Percentiles rank a stretch among this genome's conserved stretches.
Evolutionary conservation across 129 eudicot genomes (phyloP).

Genomic region (Flaveria linearis): DNA sequence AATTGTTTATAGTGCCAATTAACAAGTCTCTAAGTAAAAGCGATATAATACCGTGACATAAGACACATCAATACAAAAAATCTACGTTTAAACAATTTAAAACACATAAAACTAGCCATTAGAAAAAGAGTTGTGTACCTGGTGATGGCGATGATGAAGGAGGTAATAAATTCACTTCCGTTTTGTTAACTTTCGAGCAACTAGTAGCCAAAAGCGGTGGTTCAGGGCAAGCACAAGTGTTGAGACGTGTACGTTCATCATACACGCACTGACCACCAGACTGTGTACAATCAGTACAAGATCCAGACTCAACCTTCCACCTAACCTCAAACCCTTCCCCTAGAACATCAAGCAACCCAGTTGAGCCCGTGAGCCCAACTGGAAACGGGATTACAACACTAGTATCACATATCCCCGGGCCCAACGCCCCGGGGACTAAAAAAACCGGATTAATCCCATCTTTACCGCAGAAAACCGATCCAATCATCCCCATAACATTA

Average conservation of each 20-base stretch:
- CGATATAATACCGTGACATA: background rate
- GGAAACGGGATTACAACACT: conserved; percentile 57
- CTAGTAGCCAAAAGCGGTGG: conserved; percentile 36
- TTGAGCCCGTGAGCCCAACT: conserved; percentile 29
- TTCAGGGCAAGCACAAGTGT: conserved; percentile 54
- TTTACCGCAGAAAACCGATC: conserved; percentile 25
- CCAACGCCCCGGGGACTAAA: conserved; percentile 41
- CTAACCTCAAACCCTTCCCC: conserved; percentile 50
- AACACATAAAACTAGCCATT: background rate
- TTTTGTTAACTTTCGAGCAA: conserved; percentile 31
- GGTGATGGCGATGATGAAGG: conserved; percentile 22
- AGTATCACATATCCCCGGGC: conserved; percentile 51
- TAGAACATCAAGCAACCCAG: conserved; percentile 31
- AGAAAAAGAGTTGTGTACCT: conserved; percentile 12
- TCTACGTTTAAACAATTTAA: background rate
- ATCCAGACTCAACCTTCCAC: conserved; percentile 45
- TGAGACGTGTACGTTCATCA: conserved; percentile 18
- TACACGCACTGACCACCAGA: conserved; percentile 64
- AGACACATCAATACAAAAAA: background rate
- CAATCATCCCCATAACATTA: background rate
- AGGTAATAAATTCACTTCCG: background rate
- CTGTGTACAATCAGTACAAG: conserved; percentile 46
- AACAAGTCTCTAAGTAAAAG: background rate
- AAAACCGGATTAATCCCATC: conserved; percentile 23
- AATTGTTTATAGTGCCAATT: background rate